These are phyloP conservation scores for Penicillium canescens DNA, from an alignment of 495 filamentous ascomycete species.

Conservation along the genomic window DNA sequence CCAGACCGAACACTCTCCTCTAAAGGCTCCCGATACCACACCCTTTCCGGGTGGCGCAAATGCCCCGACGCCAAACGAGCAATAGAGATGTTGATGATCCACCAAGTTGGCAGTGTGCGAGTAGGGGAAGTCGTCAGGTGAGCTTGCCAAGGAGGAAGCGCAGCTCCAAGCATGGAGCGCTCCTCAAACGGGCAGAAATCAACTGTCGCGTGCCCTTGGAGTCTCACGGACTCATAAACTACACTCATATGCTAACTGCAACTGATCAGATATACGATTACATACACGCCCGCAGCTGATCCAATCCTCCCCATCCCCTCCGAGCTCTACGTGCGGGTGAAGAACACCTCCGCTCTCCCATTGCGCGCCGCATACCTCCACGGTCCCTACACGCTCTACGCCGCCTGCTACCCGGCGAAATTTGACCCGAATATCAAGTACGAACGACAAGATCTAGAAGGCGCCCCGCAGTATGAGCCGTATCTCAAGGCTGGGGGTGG, in stretches of 20 bases:
- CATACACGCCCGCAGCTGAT: slow-evolving; percentile 86
- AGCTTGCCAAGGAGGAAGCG: background rate
- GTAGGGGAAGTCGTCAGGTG: slow-evolving; percentile 86
- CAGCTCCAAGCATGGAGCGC: slow-evolving; percentile 5
- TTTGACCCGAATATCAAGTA: slow-evolving; percentile 79
- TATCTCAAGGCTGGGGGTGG: slow-evolving; percentile 90
- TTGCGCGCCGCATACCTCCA: slow-evolving; percentile 94
- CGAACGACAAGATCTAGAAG: slow-evolving; percentile 58
- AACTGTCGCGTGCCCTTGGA: background rate
- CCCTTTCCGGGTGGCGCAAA: slow-evolving; percentile 44
- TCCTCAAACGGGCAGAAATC: background rate
- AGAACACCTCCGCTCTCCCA: slow-evolving; percentile 87
- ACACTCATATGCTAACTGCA: too few relatives aligned
- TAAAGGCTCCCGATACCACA: slow-evolving; percentile 30
- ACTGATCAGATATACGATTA: slow-evolving; percentile 75
- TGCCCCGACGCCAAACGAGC: slow-evolving; percentile 17
- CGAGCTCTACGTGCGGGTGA: slow-evolving; percentile 78
- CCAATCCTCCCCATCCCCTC: slow-evolving; percentile 81
- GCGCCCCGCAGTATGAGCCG: slow-evolving; percentile 86
- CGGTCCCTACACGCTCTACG: slow-evolving; percentile 88
- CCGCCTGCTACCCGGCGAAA: slow-evolving; percentile 75
- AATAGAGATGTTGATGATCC: slow-evolving; percentile 77
- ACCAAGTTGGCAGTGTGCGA: slow-evolving; percentile 86
- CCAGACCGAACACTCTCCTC: slow-evolving; percentile 28
- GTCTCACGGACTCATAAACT: background rate